Base-by-base conservation (phyloP, 768 basidiomycete species). In the Suillus subluteus region DNA sequence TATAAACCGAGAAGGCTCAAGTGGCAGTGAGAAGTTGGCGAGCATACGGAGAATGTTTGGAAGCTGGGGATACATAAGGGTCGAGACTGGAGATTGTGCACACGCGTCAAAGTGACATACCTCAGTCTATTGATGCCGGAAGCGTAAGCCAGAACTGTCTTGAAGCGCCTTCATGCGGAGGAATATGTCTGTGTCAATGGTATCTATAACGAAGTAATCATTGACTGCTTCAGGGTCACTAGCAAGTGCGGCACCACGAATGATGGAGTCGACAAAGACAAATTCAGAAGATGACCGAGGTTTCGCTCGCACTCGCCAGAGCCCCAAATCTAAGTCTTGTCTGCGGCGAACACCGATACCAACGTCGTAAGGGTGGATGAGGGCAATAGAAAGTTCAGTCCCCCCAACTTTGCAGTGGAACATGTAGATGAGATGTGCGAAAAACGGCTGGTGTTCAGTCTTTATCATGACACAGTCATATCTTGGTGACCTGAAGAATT, bases 211-310 rank as follows among this genome's bases (percentile, higher is more conserved):
- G 5, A 48, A 48, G 46, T 23, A 48, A 48, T 48, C 46, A 48
- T 48, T 48, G 46, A 48, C 46, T 48, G 46, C 46, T 48, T 48
- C 46, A 48, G 46, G 46, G 46, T 48, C 46, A 48, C 46, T 48
- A 1, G 46, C 46, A 3, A 48, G 46, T 48, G 46, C 46, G 5
- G 2, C n/a, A 2, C 46, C 46, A 48, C 5, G n/a, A 48, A 48
- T 48, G 46, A 48, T 48, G 46, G 46, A 48, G 2, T 48, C 4
- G 2, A 48, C n/a, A 48, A 48, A 48, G 46, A 48, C 0, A 1
- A 48, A 48, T 48, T 23, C 46, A 48, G 46, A 48, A 48, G n/a
- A 48, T 48, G 46, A 23, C n/a, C 6, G 12, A 23, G 46, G 46
- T 48, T 48, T 48, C 5, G 5, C 46, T 48, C 12, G 12, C 46